These are phyloP conservation scores for Fraxinus baroniana DNA, from an alignment of 305 asterid genomes.

Conservation along the genomic window DNA sequence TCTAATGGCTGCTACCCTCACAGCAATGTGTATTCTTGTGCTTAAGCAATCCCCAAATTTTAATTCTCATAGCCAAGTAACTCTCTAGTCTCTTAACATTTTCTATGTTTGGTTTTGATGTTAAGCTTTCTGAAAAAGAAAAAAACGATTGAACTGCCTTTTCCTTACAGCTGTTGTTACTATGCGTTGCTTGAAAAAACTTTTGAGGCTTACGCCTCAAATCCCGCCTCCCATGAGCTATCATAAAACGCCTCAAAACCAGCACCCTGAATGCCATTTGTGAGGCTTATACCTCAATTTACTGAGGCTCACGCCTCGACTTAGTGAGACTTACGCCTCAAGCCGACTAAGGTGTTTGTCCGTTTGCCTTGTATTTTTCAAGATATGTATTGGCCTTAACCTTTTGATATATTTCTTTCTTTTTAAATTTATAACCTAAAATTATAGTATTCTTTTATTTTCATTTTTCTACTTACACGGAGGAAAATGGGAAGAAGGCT, in stretches of 20 bases:
- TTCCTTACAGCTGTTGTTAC: neutral
- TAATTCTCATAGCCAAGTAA: constrained; percentile 70
- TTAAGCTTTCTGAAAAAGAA: neutral
- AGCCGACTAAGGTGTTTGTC: neutral
- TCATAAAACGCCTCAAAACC: neutral
- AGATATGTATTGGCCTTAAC: neutral
- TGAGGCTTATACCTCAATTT: neutral
- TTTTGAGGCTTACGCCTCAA: neutral
- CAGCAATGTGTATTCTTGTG: constrained; percentile 83
- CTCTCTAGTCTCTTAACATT: constrained; percentile 10
- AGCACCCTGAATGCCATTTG: neutral
- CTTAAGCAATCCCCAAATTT: constrained; percentile 79
- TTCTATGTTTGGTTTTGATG: neutral
- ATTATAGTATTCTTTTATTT: neutral
- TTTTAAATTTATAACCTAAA: neutral
- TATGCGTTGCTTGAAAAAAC: neutral
- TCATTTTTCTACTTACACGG: neutral
- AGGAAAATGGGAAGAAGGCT: neutral
- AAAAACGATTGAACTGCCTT: neutral
- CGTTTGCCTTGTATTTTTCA: too few relatives aligned
- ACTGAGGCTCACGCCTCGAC: neutral
- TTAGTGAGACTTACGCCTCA: neutral
- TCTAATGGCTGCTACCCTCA: constrained; percentile 66
- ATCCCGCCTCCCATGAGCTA: neutral
- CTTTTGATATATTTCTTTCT: neutral